These are phyloP conservation scores for Cyberlindnera veronae DNA, from an alignment of 805 yeast species.

Conservation along the genomic window DNA sequence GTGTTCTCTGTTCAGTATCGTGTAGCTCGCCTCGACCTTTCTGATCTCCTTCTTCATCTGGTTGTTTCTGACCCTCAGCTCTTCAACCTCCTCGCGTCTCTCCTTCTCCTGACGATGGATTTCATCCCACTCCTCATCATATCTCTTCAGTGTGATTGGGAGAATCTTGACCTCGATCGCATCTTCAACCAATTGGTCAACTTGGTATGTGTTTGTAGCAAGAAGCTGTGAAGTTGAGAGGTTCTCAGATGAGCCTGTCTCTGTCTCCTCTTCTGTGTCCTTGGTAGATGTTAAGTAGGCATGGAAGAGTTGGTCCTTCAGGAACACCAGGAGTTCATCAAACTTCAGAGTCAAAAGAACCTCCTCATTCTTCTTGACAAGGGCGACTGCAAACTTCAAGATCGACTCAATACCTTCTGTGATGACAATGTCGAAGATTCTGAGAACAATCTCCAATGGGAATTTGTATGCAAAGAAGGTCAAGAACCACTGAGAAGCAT, in stretches of 20 bases:
- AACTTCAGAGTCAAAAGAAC: constrained; percentile 59
- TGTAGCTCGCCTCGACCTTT: constrained; percentile 65
- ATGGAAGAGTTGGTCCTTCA: constrained; percentile 78
- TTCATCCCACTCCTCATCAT: constrained; percentile 69
- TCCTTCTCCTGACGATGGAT: constrained; percentile 72
- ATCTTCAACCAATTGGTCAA: constrained; percentile 73
- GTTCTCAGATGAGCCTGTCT: background rate
- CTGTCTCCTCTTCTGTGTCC: background rate
- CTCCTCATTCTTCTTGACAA: constrained; percentile 67
- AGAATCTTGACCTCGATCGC: constrained; percentile 70
- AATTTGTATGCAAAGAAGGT: constrained; percentile 94
- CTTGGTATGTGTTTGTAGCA: constrained; percentile 44
- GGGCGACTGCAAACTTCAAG: constrained; percentile 76
- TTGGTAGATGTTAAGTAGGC: constrained; percentile 43
- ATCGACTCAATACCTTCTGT: constrained; percentile 90
- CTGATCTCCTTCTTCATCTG: constrained; percentile 69
- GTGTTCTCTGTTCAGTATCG: constrained; percentile 75
- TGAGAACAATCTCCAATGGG: constrained; percentile 81
- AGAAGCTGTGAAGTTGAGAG: constrained; percentile 12
- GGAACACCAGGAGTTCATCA: constrained; percentile 70
- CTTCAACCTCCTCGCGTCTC: constrained; percentile 62
- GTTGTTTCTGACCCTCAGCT: constrained; percentile 64
- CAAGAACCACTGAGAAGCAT: constrained; percentile 96
- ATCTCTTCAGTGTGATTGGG: constrained; percentile 70
- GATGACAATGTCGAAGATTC: constrained; percentile 84